Base-by-base conservation (phyloP, 2,329 filamentous ascomycete genomes). In the Rutstroemia sydowiana region DNA sequence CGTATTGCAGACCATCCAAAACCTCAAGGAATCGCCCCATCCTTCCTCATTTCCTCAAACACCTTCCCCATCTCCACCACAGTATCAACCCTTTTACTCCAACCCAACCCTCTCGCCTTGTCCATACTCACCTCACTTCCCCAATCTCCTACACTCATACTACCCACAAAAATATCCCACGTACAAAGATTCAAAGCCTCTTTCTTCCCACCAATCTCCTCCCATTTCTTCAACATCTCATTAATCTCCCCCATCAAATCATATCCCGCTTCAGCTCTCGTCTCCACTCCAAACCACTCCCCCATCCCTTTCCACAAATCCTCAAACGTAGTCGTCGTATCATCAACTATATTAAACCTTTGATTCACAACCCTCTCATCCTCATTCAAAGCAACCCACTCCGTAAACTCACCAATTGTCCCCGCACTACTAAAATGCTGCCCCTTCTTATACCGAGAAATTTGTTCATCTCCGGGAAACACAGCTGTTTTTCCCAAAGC, bases 331-430 rank as follows among this genome's bases (percentile, higher is more conserved):
- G 48, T 45, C 1, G 45, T 10, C 1, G 48, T 51, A 13, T 51
- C 48, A 45, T 51, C 48, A 5, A 51, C 48, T 16, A 51, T 45
- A 30, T 51, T 51, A 3, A 51, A 51, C 8, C 31, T 45, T 14
- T 51, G 40, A 16, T 51, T n/a, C n/a, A n/a, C n/a, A n/a, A n/a
- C 31, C 31, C 3, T 9, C 14, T 14, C 14, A 9, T 32, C 14
- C 3, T 14, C 31, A 44, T 28, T 49, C 1, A 49, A 11, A 13
- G 39, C 39, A 9, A 43, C 5, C 39, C 47, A 44, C 8, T 49
- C 30, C 10, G 39, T 34, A 37, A 20, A 20, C 6, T n/a, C 36
- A 14, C 1, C 13, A 39, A 14, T 18, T 3, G 18, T 3, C 36
- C 14, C n/a, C 36, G 13, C 14, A 18, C 3, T 10, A 39, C 30